Conservation (phyloP, 306 rosid genomes). For the Glycine soja region DNA sequence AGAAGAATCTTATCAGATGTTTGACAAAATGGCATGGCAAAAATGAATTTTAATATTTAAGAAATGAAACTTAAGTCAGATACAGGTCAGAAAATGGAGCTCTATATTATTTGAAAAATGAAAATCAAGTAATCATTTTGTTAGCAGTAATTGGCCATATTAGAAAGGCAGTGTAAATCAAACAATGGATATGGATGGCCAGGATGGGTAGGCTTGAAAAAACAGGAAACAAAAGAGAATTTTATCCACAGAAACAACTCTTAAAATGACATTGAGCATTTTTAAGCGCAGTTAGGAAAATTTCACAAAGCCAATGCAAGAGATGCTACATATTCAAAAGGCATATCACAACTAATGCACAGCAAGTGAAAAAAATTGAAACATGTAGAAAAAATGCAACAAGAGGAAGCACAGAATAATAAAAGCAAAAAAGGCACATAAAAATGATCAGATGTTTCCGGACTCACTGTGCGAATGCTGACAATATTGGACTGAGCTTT, state of each 20-base stretch:
- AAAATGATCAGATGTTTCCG: constrained; percentile 21
- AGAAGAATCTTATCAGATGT: constrained; percentile 42
- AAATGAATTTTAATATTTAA: background rate
- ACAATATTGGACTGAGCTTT: constrained; percentile 82
- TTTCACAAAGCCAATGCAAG: constrained; percentile 6
- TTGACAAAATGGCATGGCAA: constrained; percentile 25
- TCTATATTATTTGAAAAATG: constrained; percentile 4
- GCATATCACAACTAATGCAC: background rate
- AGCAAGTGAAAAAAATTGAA: constrained; percentile 24
- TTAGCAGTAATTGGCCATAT: background rate
- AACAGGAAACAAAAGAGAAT: background rate
- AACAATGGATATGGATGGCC: background rate
- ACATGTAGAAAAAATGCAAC: background rate
- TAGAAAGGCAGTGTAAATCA: background rate
- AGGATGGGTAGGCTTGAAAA: background rate
- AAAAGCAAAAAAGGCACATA: constrained; percentile 10
- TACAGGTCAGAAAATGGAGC: background rate
- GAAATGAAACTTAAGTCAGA: background rate
- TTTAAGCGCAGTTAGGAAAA: background rate
- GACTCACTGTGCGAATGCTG: constrained; percentile 77
- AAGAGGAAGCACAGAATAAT: constrained; percentile 29
- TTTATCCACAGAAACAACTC: background rate
- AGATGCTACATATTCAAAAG: constrained; percentile 1
- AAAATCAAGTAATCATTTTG: constrained; percentile 17
- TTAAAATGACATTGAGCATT: constrained; percentile 16